Base-by-base conservation (phyloP, 208 protist species). In the Phytomonas sp. region DNA sequence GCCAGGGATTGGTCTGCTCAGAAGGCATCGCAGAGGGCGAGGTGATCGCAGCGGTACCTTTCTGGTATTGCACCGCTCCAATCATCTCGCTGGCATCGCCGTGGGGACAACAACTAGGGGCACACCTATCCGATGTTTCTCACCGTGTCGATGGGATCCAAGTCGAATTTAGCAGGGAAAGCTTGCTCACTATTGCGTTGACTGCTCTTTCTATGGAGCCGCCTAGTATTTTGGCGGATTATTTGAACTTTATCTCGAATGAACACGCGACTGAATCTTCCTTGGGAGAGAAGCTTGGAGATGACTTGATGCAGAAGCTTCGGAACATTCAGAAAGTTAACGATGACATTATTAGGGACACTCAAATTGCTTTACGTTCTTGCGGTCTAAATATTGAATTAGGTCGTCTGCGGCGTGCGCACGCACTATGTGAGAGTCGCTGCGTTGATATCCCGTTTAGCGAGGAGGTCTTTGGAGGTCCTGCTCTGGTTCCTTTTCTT, bases 401-500 rank as follows among this genome's bases (percentile, higher is more conserved):
- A 51, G 65, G 56, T 1, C 60, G 71, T 51, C 78, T 93, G 62
- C 26, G 72, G 34, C 68, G 67, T 6, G 87, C 87, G 2, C 77
- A 91, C 62, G 66, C 43, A 26, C 64, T 85, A 9, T 93, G 88
- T 67, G 81, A 81, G 46, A 91, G 83, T 61, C 80, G 88, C 46
- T 93, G 88, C 60, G 75, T 89, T 63, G 88, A 93, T 65, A 73
- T 91, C 1, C 83, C 85, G 2, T 62, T 68, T 40, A 77, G 79
- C 53, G 75, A 83, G n/a, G 72, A 82, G 20, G 71, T 91, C 30
- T 82, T 91, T 79, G 84, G 88, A 30, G 88, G 88, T 0, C 85
- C 88, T 0, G 82, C 85, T n/a, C 63, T 93, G 17, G 85, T 93
- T 59, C 88, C 88, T 0, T 75, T 93, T 70, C 76, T 88, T 0